Conservation (phyloP, 2,329 filamentous ascomycete species). For the Penicillium sp. region DNA sequence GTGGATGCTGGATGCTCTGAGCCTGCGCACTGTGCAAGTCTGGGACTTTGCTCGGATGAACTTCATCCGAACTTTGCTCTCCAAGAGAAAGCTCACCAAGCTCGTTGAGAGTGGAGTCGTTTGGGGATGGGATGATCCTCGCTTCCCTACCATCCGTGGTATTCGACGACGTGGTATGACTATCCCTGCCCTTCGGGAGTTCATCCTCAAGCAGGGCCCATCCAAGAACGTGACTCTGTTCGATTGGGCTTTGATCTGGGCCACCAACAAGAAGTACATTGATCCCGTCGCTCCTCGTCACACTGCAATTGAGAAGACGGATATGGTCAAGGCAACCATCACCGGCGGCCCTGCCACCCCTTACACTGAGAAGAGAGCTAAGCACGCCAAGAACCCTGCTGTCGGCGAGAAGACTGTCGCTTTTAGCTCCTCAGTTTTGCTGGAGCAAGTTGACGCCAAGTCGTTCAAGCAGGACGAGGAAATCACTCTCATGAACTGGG, state of each 20-base stretch:
- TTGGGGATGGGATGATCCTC: conserved; percentile 54
- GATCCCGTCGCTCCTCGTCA: conserved; percentile 74
- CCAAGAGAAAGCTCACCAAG: conserved; percentile 54
- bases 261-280: conserved; percentile 75
- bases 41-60: conserved; percentile 57
- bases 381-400: conserved; percentile 84
- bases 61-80: conserved; percentile 52
- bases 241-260: conserved; percentile 53
- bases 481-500: conserved; percentile 96
- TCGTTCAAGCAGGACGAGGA: conserved; percentile 82
- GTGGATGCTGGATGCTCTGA: conserved; percentile 52
- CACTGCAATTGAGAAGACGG: conserved; percentile 70
- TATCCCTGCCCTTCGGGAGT: conserved; percentile 49
- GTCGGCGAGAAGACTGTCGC: conserved; percentile 84
- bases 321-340: conserved; percentile 69
- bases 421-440: conserved; percentile 71
- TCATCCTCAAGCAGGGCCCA: conserved; percentile 52
- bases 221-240: conserved; percentile 51
- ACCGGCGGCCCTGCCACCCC: conserved; percentile 64
- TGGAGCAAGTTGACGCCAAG: conserved; percentile 85
- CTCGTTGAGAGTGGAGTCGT: conserved; percentile 50
- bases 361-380: conserved; percentile 72
- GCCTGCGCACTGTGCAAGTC: conserved; percentile 48
- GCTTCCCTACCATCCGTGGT: conserved; percentile 53
- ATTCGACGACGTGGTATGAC: conserved; percentile 53